Evolutionary conservation across 2,329 filamentous ascomycete genomes (phyloP).

Genomic region (Xylariales sp.): DNA sequence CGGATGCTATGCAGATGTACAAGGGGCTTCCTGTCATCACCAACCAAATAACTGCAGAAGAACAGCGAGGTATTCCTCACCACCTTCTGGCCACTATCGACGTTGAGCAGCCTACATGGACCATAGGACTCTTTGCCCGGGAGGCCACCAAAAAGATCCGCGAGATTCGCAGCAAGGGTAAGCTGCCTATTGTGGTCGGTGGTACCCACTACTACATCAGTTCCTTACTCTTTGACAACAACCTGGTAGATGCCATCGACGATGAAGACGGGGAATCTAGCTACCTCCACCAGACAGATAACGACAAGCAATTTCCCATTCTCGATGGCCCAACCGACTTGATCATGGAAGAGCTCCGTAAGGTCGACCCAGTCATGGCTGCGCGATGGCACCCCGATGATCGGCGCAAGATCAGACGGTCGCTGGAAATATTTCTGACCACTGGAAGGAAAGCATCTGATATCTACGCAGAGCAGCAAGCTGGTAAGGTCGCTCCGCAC

Average conservation of each 20-base stretch:
- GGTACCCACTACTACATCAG: conserved; percentile 96
- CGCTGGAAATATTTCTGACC: conserved; percentile 82
- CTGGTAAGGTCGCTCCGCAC: conserved; percentile 21
- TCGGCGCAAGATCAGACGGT: conserved; percentile 80
- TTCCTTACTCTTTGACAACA: conserved; percentile 76
- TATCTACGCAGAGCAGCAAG: conserved; percentile 75
- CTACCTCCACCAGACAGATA: conserved; percentile 25
- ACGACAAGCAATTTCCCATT: conserved; percentile 57
- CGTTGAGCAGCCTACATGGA: conserved; percentile 76
- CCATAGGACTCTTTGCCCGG: conserved; percentile 70
- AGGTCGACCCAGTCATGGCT: conserved; percentile 87
- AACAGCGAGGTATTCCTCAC: conserved; percentile 77
- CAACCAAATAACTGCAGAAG: conserved; percentile 77
- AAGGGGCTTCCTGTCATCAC: conserved; percentile 88
- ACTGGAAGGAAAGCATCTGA: conserved; percentile 81
- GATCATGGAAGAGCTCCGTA: conserved; percentile 67
- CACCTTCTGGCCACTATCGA: conserved; percentile 80
- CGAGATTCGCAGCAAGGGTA: conserved; percentile 74
- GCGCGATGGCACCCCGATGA: conserved; percentile 93
- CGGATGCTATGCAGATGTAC: conserved; percentile 98
- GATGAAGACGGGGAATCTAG: conserved; percentile 29
- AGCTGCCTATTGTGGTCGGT: conserved; percentile 84
- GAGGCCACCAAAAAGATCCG: conserved; percentile 66
- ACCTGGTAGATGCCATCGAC: conserved; percentile 43
- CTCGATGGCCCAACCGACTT: conserved; percentile 66